Conservation (phyloP, 306 rosid genomes). For the Rosa persica region DNA sequence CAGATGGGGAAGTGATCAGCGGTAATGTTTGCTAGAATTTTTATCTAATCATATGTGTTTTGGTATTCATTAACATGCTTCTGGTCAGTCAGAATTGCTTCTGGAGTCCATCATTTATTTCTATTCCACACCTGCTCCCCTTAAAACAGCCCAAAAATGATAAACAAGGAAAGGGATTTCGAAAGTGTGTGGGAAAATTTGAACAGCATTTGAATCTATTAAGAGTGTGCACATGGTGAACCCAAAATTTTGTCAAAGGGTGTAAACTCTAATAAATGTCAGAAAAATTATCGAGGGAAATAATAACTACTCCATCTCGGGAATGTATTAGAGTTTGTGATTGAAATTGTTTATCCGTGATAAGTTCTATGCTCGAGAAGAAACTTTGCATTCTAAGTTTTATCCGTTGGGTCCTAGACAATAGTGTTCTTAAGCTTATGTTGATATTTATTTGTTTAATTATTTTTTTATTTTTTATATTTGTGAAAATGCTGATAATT, state of each 20-base stretch:
- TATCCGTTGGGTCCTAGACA: not conserved
- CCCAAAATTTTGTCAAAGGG: not conserved
- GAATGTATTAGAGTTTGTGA: not conserved
- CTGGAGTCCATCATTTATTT: not conserved
- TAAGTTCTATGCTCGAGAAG: not conserved
- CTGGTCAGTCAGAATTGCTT: not conserved
- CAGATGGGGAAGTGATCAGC: constrained; percentile 88
- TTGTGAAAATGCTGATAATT: not conserved
- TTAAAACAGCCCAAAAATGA: not conserved
- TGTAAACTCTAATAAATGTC: not conserved
- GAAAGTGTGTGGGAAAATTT: not conserved
- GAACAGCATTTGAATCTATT: not conserved
- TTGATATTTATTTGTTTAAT: not conserved
- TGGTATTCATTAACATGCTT: not conserved
- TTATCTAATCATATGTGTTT: not conserved
- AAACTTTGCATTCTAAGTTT: not conserved
- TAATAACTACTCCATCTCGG: not conserved
- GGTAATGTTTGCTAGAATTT: constrained; percentile 46
- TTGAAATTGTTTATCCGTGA: not conserved
- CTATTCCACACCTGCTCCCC: not conserved
- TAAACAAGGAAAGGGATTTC: not conserved
- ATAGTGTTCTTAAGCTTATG: not conserved
- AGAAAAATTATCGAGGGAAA: not conserved
- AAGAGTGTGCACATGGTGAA: not conserved
- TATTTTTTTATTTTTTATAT: not conserved